phyloP scores from a whole-genome alignment of 139 green algal species.

The Tetradesmus lagerheimii region DNA sequence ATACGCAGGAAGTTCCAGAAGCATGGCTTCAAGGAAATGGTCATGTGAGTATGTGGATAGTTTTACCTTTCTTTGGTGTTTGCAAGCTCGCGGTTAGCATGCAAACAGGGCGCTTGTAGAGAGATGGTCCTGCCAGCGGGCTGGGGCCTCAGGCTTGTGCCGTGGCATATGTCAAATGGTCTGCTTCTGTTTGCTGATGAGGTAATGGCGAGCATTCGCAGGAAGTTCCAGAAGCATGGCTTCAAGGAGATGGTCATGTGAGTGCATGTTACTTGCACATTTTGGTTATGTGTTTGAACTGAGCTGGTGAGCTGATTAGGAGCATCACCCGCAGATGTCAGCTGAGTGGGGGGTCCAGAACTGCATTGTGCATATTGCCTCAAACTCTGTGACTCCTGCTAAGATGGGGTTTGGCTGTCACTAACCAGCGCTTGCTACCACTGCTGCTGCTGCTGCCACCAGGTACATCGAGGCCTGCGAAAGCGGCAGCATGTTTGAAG shows the following conservation, averaged over 20 bases:
- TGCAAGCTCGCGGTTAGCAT: too few relatives aligned
- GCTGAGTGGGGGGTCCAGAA: too few relatives aligned
- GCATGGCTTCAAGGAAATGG: conserved; percentile 86
- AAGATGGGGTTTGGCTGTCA: too few relatives aligned
- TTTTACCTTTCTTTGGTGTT: too few relatives aligned
- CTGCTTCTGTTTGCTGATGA: conserved; percentile 92
- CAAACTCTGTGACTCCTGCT: too few relatives aligned
- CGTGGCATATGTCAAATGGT: conserved; percentile 92
- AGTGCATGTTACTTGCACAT: too few relatives aligned
- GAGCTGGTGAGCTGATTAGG: not conserved
- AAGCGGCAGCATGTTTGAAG: conserved; percentile 94
- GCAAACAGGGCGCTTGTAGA: too few relatives aligned
- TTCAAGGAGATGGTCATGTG: conserved; percentile 89
- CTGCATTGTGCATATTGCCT: too few relatives aligned
- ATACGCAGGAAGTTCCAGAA: conserved; percentile 72
- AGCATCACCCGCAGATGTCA: not conserved
- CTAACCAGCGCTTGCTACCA: not conserved
- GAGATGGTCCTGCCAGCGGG: too few relatives aligned
- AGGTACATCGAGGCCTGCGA: conserved; percentile 95
- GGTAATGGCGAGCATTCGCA: conserved; percentile 74
- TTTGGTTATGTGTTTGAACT: too few relatives aligned
- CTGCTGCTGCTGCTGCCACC: conserved; percentile 32
- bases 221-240: conserved; percentile 67
- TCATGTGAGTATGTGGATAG: conserved; percentile 71
- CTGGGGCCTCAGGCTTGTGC: too few relatives aligned